Evolutionary conservation across 2,329 filamentous ascomycete species (phyloP).

Genomic region (Penicillium nordicum): DNA sequence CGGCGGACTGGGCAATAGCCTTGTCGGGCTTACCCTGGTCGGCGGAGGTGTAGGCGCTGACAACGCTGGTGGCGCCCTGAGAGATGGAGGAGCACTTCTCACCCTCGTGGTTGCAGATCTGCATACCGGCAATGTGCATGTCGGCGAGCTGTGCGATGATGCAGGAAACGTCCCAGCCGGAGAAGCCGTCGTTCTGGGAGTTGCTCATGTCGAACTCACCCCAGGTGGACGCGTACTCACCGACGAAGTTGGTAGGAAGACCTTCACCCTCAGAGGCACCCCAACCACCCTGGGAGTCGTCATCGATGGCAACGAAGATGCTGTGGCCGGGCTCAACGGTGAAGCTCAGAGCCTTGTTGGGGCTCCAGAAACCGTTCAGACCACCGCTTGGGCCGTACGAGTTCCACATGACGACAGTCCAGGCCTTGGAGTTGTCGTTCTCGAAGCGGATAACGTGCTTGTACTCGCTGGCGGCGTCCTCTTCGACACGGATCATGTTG

Average conservation of each 20-base stretch:
- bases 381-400: conserved; percentile 32
- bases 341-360: conserved; percentile 34
- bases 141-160: conserved; percentile 33
- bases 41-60: conserved; percentile 34
- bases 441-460: conserved; percentile 36
- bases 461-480: conserved; percentile 33
- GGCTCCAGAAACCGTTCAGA: conserved; percentile 35
- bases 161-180: conserved; percentile 42
- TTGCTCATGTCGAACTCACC: conserved; percentile 41
- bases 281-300: conserved; percentile 38
- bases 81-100: conserved; percentile 33
- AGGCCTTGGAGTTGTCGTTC: conserved; percentile 32
- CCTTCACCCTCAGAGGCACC: conserved; percentile 28
- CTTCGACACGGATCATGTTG: conserved; percentile 40
- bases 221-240: conserved; percentile 40
- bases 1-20: conserved; percentile 27
- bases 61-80: conserved; percentile 18
- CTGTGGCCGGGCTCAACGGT: conserved; percentile 28
- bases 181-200: conserved; percentile 31
- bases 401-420: conserved; percentile 43
- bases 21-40: conserved; percentile 29
- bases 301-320: conserved; percentile 40
- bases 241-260: conserved; percentile 28
- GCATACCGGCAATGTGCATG: conserved; percentile 35
- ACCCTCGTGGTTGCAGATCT: conserved; percentile 31